Evolutionary conservation across 2,329 filamentous ascomycete genomes (phyloP), one percentile per base, ranked within the genome.

Genomic region (Cryphonectria radicalis): DNA sequence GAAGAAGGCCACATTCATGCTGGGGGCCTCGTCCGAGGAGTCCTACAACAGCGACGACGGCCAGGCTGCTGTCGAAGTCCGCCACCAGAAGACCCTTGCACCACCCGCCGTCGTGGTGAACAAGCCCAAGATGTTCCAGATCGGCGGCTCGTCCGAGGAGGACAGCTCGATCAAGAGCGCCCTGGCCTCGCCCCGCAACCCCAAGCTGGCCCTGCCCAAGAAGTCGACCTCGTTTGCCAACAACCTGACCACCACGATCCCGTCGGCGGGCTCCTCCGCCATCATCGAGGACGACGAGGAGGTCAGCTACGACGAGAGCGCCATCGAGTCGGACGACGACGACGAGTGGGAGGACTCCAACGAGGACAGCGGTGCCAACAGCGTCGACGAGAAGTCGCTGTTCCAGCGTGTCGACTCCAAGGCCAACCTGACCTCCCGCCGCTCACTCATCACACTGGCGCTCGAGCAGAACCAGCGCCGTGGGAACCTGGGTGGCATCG

Each of bases 361-460:
- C 32, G 92, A 93, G 73, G 93, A 97, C 76, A 96, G 92, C 78
- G 92, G 91, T 70, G 92, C 93, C 75, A 93, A 93, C 1, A 97
- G 93, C 79, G 87, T 94, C 67, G 93, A 96, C 73, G 92, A 96
- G 73, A 91, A 89, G 77, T 88, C 89, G 28, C 86, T 94, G 76
- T 99, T 99, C 87, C 91, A 95, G 80, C 92, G 96, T 11, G 94
- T 98, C 65, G 93, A 97, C 80, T 98, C 95, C 57, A 91, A 91
- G 80, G 90, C 91, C 10, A 93, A 97, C 78, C 86, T 98, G 37
- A 91, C 92, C 2, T 97, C 95, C 1, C 90, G 93, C 65, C 91
- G 92, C 66, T 98, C 95, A 2, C 88, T 98, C 57, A 91, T 99
- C 75, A 98, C 95, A 0, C 90, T 95, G 67, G 92, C 95, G 86